Conservation (phyloP, 2,329 filamentous ascomycete genomes). For the Alternaria sp. region DNA sequence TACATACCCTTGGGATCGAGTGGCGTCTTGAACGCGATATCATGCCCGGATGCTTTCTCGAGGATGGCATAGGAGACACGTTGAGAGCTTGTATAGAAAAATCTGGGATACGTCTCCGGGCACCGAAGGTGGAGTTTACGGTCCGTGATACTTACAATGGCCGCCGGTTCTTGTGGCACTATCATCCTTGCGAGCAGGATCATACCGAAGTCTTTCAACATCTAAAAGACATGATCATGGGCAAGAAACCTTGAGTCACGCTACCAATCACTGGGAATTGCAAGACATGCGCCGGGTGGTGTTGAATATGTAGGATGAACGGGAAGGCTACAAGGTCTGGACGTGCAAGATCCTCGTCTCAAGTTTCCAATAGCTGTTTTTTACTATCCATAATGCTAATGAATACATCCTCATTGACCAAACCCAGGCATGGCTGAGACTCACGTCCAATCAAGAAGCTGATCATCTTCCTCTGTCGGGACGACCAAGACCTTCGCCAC, state of each 20-base stretch:
- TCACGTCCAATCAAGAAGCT: neutral
- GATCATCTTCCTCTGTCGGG: neutral
- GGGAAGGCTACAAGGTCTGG: neutral
- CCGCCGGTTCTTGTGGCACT: neutral
- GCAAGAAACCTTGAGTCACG: neutral
- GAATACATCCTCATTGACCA: neutral
- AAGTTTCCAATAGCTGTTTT: neutral
- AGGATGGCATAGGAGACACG: neutral
- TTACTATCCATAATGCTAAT: neutral
- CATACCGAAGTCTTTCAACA: neutral
- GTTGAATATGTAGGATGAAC: neutral
- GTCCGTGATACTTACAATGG: neutral
- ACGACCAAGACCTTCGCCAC: neutral
- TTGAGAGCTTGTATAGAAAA: neutral
- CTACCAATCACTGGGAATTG: neutral
- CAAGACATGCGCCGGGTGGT: neutral
- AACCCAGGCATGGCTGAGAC: neutral
- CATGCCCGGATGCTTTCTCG: neutral
- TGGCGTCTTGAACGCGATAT: neutral
- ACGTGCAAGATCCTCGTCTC: neutral
- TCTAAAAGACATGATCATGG: neutral
- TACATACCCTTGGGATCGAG: neutral
- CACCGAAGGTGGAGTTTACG: neutral
- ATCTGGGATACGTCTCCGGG: neutral
- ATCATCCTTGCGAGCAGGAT: neutral